Evolutionary conservation across 2,329 filamentous ascomycete species (phyloP), one percentile per base, ranked within the genome.

Genomic region (Xylariaceae sp.): DNA sequence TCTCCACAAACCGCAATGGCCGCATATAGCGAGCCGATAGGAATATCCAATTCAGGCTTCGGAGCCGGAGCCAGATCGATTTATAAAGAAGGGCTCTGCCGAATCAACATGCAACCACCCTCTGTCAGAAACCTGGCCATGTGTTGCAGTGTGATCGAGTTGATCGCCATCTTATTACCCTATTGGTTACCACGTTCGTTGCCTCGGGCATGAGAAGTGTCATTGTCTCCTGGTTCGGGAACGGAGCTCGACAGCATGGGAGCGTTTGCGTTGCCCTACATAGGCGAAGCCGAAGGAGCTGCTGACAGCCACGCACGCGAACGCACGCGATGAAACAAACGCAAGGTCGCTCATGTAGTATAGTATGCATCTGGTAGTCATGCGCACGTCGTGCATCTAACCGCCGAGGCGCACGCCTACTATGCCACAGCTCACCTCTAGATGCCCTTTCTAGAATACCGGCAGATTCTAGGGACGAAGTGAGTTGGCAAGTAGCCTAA

Each of bases 211-310:
- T 27, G 22, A 27, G 41, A 43, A 42, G 40, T 41, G 45, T 46
- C 49, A 47, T 38, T 45, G 32, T 11, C 49, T 45, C 49, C 52
- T 53, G n/a, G 44, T 42, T 45, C 39, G 47, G 50, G 44, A 45
- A 54, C 49, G 49, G 49, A 54, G 49, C 44, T 51, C 56, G 56
- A 49, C 44, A 49, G 51, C 41, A 35, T 18, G 22, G 22, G 15
- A 18, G 15, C 39, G 39, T 44, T 44, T 45, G 15, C 22, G 15
- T 17, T 22, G 10, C 31, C 17, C n/a, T 32, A n/a, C 27, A 33
- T 5, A 14, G 19, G 33, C 27, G 45, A 47, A 42, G 52, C 45
- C 51, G 49, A 52, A 27, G 22, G 22, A 27, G 22, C 22, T 27
- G 22, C 22, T 27, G 22, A n/a, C n/a, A n/a, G n/a, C n/a, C n/a